These are phyloP conservation scores for Alternaria brassicae DNA, from an alignment of 2,329 filamentous ascomycete species.

Conservation along the genomic window DNA sequence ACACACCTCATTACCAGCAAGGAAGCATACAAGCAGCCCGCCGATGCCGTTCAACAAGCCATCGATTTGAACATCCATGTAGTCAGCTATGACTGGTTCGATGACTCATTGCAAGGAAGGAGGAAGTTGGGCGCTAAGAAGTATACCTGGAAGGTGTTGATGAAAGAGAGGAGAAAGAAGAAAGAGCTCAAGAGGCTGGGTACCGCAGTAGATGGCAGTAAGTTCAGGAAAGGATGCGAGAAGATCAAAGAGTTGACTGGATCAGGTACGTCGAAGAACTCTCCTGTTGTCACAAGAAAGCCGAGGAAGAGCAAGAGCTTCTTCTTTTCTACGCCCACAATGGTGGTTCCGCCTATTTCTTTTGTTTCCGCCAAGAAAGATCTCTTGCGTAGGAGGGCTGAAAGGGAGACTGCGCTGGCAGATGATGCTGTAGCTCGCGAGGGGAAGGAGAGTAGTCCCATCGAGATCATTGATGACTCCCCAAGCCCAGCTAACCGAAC, in stretches of 20 bases:
- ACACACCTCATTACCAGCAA: conserved; percentile 77
- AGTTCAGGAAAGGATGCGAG: conserved; percentile 43
- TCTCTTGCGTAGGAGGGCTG: conserved; percentile 30
- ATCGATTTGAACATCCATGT: conserved; percentile 36
- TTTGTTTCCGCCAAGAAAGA: conserved; percentile 32
- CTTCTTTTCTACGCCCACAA: conserved; percentile 28
- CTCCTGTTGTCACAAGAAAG: conserved; percentile 19
- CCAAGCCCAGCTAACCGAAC: not conserved
- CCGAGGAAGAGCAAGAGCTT: conserved; percentile 25
- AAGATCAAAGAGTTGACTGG: conserved; percentile 39
- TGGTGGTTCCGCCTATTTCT: not conserved
- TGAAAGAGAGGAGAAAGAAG: conserved; percentile 42
- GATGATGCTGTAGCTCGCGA: conserved; percentile 1
- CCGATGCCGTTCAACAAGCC: conserved; percentile 42
- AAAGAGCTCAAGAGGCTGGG: conserved; percentile 40
- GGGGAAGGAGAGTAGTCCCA: not conserved
- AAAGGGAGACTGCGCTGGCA: conserved; percentile 24
- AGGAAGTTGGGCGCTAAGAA: conserved; percentile 42
- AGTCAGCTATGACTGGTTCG: conserved; percentile 55
- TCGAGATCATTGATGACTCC: conserved; percentile 1
- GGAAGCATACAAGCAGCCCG: conserved; percentile 64
- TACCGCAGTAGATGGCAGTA: conserved; percentile 36
- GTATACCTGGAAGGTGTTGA: conserved; percentile 44
- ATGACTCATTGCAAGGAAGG: conserved; percentile 55
- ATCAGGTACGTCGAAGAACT: conserved; percentile 47